These are phyloP conservation scores for Emergomyces africanus DNA, from an alignment of 2,329 filamentous ascomycete species.

Conservation along the genomic window DNA sequence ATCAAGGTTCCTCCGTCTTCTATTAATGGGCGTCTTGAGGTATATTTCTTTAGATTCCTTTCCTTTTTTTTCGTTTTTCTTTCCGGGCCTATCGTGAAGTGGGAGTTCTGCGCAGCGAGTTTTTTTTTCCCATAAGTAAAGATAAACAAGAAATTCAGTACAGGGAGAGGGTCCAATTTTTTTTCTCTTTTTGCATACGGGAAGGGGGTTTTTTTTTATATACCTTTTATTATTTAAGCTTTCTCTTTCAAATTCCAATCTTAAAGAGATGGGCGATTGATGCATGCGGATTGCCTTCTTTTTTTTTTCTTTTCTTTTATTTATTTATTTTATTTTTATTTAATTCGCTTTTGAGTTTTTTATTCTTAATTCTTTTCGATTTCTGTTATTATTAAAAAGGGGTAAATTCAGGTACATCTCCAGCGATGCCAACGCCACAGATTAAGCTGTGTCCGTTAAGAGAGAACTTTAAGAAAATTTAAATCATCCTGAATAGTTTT, in stretches of 20 bases:
- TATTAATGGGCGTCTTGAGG: neutral
- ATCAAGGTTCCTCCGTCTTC: neutral
- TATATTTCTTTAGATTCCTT: neutral
- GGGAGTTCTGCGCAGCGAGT: neutral
- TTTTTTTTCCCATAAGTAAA: neutral
- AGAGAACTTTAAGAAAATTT: no score
- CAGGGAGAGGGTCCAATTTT: neutral
- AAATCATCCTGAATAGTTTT: constrained; percentile 14
- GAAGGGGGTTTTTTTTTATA: neutral
- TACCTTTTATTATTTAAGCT: neutral
- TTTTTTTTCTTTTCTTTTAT: neutral
- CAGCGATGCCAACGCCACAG: no score
- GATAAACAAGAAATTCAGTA: neutral
- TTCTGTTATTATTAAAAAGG: neutral
- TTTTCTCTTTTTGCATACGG: neutral
- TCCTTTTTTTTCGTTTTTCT: neutral
- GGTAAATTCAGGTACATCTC: no score
- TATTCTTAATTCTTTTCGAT: neutral
- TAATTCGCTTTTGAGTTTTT: neutral
- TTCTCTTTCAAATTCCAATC: no score
- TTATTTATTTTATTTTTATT: neutral
- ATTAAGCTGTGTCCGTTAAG: no score
- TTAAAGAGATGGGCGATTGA: neutral
- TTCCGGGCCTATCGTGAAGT: neutral
- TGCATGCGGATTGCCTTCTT: neutral